Conservation (phyloP, 2,329 filamentous ascomycete species). For the Bipolaris sorokiniana region DNA sequence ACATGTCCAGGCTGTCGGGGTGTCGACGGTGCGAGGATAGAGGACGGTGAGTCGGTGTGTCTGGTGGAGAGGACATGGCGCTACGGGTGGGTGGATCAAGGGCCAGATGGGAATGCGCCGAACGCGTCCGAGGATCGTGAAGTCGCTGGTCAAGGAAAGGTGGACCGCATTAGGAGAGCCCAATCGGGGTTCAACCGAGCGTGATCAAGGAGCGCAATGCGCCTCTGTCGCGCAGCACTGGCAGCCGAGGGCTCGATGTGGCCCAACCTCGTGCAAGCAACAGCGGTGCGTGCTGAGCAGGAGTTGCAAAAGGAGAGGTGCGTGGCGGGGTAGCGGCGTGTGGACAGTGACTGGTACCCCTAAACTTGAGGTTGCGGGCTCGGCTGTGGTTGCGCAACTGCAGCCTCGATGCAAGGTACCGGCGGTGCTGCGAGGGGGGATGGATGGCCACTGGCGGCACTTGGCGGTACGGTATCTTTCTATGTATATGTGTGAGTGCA, state of each 20-base stretch:
- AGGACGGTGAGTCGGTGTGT: slow-evolving; percentile 49
- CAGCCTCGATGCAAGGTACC: slow-evolving; percentile 22
- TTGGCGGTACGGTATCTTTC: background rate
- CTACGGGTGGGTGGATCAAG: slow-evolving; percentile 4
- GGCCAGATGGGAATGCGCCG: slow-evolving; percentile 9
- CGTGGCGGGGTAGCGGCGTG: slow-evolving; percentile 16
- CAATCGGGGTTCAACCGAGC: slow-evolving; percentile 20
- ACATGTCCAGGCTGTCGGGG: slow-evolving; percentile 52
- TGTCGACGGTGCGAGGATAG: slow-evolving; percentile 47
- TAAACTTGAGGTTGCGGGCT: slow-evolving; percentile 28
- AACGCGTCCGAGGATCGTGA: slow-evolving; percentile 12
- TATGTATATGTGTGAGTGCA: slow-evolving; percentile 4
- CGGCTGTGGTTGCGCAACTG: slow-evolving; percentile 24
- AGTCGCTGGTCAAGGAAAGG: slow-evolving; percentile 12
- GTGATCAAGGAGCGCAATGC: slow-evolving; percentile 15
- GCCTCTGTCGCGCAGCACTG: slow-evolving; percentile 15
- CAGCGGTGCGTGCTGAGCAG: background rate
- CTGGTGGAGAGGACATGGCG: slow-evolving; percentile 52
- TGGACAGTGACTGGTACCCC: slow-evolving; percentile 14
- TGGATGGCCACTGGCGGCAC: slow-evolving; percentile 15
- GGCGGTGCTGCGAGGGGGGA: background rate
- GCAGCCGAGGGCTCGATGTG: slow-evolving; percentile 2
- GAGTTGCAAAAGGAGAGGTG: slow-evolving; percentile 1
- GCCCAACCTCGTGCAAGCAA: slow-evolving; percentile 1
- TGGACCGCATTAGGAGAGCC: slow-evolving; percentile 18